These are phyloP conservation scores for Beauveria medogensis DNA, from an alignment of 2,329 filamentous ascomycete genomes.

Conservation along the genomic window DNA sequence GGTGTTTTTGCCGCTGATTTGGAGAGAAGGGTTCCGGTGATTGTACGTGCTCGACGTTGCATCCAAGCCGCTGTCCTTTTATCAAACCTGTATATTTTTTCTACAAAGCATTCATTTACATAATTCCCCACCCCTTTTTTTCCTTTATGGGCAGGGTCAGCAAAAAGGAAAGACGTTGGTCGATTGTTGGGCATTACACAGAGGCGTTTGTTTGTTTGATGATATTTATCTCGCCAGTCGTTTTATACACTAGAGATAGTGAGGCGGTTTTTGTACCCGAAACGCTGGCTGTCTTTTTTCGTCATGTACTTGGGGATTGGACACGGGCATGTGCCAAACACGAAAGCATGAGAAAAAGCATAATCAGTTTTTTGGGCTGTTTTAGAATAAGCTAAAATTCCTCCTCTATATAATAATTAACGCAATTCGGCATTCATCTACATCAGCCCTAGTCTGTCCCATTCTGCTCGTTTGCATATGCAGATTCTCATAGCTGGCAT, in stretches of 20 bases:
- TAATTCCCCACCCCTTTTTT: background rate
- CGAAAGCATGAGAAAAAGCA: background rate
- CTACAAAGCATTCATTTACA: background rate
- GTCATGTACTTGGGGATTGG: background rate
- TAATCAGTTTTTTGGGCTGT: background rate
- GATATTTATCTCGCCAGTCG: background rate
- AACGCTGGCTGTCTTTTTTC: background rate
- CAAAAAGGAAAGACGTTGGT: background rate
- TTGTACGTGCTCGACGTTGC: background rate
- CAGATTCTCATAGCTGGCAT: background rate
- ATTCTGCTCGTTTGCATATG: too few species aligned
- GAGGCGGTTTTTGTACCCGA: background rate
- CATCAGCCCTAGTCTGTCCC: background rate
- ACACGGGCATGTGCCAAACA: background rate
- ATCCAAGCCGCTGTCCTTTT: too few species aligned
- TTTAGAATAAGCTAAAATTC: background rate
- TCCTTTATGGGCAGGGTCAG: background rate
- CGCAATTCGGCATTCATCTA: background rate
- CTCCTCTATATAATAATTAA: slow-evolving; percentile 5
- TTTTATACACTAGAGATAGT: background rate
- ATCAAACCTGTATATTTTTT: slow-evolving; percentile 3
- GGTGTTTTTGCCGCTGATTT: slow-evolving; percentile 77
- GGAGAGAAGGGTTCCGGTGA: slow-evolving; percentile 47
- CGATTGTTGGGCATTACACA: background rate
- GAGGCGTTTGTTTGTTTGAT: background rate